A percentile compares a stretch with the other conserved stretches of the same genome.
phyloP scores from a whole-genome alignment of 257 asterid species.

The Rubia yunnanensis region DNA sequence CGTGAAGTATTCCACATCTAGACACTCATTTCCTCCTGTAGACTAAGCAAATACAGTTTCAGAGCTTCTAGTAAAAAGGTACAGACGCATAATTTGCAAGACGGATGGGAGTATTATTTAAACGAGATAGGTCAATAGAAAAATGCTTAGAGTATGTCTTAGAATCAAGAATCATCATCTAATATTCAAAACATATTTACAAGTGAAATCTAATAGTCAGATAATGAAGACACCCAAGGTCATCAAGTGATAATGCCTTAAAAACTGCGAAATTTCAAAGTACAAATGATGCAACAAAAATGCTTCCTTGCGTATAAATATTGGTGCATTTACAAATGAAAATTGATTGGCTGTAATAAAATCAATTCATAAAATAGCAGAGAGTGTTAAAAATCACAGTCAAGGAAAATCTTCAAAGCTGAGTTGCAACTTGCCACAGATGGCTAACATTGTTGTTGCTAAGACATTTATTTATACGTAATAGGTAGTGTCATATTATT shows the following conservation, averaged over 20 bases:
- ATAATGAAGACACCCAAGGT: not conserved
- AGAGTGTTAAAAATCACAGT: not conserved
- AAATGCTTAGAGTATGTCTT: not conserved
- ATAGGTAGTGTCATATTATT: not conserved
- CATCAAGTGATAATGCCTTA: not conserved
- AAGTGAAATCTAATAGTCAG: not conserved
- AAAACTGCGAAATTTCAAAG: not conserved
- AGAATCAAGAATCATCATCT: not conserved
- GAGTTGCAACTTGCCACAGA: not conserved
- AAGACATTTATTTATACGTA: not conserved
- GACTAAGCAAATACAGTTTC: conserved; percentile 31
- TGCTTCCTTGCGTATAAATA: not conserved
- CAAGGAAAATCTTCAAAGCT: not conserved
- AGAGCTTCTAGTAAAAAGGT: not conserved
- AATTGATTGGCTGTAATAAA: not conserved
- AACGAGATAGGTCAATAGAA: not conserved
- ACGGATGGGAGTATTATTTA: not conserved
- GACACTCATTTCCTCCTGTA: conserved; percentile 47
- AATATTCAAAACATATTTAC: not conserved
- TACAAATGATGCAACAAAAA: not conserved
- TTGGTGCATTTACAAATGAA: not conserved
- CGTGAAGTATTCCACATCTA: conserved; percentile 64
- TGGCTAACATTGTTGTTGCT: not conserved
- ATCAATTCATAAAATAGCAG: too few relatives aligned
- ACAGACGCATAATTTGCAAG: not conserved